Base-by-base conservation (phyloP, 108 stramenopile genomes). In the Skeletonema grethae region DNA sequence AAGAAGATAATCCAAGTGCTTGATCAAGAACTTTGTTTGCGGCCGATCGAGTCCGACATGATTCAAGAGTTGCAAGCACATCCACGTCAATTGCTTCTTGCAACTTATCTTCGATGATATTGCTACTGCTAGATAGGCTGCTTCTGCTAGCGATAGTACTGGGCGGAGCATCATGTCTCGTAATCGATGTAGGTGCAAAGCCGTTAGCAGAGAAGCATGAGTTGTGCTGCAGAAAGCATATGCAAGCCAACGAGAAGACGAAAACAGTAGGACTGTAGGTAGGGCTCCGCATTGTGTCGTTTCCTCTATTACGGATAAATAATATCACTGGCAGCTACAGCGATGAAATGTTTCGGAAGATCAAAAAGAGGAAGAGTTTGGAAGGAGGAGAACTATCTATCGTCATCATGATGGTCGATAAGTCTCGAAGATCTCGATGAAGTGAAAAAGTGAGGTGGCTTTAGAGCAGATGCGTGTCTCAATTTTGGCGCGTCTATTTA, bases 1-100 rank as follows among this genome's bases (percentile, higher is more conserved):
- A 34, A 16, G 6, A 13, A 1, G 25, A 28, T 28, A 28, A 28
- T 28, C 25, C 25, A 20, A 90, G 56, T 48, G 87, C 86, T 20
- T 56, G 61, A 31, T 73, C 61, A 13, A 91, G 63, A n/a, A 91
- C 58, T 73, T 67, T 76, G 28, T 58, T 20, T 13, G 90, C 90
- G 3, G 67, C 57, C 30, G 80, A 84, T 65, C 85, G 82, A 46
- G 82, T 72, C 58, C 72, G 60, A 48, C 87, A 88, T n/a, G 72
- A 56, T 12, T 80, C 61, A 11, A 91, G 82, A 53, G 79, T 63
- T 12, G 60, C 48, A 13, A 87, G 62, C 16, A 64, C 9, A 10
- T 64, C 53, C 12, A 36, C 32, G 38, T 89, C 83, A 8, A 85
- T 84, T 4, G 16, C 2, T 48, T 16, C 16, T 57, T 16, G 38